phyloP scores from a whole-genome alignment of 2,329 filamentous ascomycete genomes.

The Aspergillus persii region DNA sequence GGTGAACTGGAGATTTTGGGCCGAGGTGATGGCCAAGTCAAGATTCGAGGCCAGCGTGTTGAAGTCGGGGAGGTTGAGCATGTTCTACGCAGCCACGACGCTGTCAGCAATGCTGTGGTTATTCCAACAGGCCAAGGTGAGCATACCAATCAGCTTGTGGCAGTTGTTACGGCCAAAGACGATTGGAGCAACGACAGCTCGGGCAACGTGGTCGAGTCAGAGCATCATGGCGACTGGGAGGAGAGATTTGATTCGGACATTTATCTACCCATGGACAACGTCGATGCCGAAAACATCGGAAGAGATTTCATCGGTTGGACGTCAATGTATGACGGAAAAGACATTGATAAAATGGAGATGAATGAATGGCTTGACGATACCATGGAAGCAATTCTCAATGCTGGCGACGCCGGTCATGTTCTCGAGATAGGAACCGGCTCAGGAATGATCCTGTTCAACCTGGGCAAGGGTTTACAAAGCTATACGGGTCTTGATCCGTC shows the following conservation, averaged over 20 bases:
- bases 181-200: background rate
- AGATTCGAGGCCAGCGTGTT: constrained; percentile 2
- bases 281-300: background rate
- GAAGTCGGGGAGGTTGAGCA: constrained; percentile 7
- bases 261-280: no score
- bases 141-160: no score
- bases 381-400: background rate
- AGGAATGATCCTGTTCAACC: constrained; percentile 1
- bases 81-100: background rate
- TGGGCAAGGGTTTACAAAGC: background rate
- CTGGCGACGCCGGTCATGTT: background rate
- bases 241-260: no score
- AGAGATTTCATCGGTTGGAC: constrained; percentile 4
- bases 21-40: constrained; percentile 3
- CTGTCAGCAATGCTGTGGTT: background rate
- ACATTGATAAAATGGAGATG: constrained; percentile 1
- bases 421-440: constrained; percentile 2
- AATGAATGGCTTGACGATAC: constrained; percentile 5
- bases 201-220: no score
- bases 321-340: constrained; percentile 4
- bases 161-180: no score
- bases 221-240: no score
- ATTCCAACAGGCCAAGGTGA: background rate
- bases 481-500: no score
- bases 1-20: constrained; percentile 3